These are phyloP conservation scores for Asterella californica DNA, from an alignment of 225 moss, liverwort and hornwort genomes.

Conservation along the genomic window DNA sequence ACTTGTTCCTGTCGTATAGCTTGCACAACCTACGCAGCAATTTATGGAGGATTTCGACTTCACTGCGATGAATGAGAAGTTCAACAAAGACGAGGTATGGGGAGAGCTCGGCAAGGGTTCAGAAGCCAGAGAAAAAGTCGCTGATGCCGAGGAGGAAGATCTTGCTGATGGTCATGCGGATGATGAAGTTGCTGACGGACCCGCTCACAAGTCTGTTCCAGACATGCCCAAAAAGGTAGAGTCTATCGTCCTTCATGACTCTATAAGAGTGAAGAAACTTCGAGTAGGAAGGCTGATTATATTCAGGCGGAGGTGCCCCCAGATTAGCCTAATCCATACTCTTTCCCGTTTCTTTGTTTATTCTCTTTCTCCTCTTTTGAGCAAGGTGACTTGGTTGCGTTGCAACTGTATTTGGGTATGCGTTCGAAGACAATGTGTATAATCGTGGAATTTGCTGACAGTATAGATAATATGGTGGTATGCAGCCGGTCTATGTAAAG, in stretches of 20 bases:
- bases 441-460: not conserved
- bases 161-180: conserved; percentile 56
- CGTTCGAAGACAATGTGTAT: not conserved
- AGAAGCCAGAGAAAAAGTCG: conserved; percentile 66
- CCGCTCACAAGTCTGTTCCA: conserved; percentile 42
- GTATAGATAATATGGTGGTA: not conserved
- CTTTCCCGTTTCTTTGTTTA: too few relatives aligned
- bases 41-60: conserved; percentile 98
- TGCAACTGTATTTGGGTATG: too few relatives aligned
- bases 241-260: not conserved
- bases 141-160: conserved; percentile 59
- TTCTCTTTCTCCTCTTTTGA: too few relatives aligned
- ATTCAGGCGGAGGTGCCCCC: too few relatives aligned
- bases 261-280: too few relatives aligned
- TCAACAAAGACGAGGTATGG: conserved; percentile 99
- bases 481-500: conserved; percentile 80
- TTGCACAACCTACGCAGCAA: conserved; percentile 69
- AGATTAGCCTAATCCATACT: too few relatives aligned
- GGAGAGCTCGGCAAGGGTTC: conserved; percentile 64
- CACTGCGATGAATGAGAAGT: conserved; percentile 97
- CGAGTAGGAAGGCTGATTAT: too few relatives aligned
- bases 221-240: conserved; percentile 74
- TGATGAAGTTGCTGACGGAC: conserved; percentile 52
- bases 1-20: conserved; percentile 31
- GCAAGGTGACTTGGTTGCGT: too few relatives aligned